These are phyloP conservation scores for Plasmodium gallinaceum DNA, from an alignment of 169 alveolate species.

Conservation along the genomic window DNA sequence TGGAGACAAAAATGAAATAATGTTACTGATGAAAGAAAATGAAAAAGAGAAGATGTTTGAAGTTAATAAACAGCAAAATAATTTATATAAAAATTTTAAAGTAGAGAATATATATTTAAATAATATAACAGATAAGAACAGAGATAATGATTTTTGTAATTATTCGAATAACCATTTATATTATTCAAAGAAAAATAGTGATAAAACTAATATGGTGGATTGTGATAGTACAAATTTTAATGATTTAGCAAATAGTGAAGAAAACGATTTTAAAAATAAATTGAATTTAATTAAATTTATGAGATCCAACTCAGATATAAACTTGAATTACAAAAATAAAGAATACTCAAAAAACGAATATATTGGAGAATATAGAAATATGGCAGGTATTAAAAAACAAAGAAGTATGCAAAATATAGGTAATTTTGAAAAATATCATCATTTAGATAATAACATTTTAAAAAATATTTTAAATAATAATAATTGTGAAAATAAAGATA, in stretches of 20 bases:
- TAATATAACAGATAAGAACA: neutral
- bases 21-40: no score
- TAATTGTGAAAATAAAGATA: neutral
- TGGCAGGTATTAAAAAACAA: neutral
- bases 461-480: neutral
- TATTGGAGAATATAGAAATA: neutral
- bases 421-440: neutral
- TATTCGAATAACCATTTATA: neutral
- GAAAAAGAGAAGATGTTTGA: no score
- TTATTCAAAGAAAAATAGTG: neutral
- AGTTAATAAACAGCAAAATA: no score
- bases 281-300: neutral
- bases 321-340: neutral
- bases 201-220: neutral
- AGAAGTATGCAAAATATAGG: neutral
- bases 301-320: neutral
- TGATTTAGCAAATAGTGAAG: neutral
- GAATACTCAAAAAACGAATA: neutral
- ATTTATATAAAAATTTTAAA: no score
- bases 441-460: neutral
- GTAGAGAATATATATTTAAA: neutral
- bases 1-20: neutral
- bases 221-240: neutral
- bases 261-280: neutral
- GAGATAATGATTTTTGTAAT: neutral